Evolutionary conservation across 2,329 filamentous ascomycete species (phyloP).

Genomic region (Ustulina deusta): DNA sequence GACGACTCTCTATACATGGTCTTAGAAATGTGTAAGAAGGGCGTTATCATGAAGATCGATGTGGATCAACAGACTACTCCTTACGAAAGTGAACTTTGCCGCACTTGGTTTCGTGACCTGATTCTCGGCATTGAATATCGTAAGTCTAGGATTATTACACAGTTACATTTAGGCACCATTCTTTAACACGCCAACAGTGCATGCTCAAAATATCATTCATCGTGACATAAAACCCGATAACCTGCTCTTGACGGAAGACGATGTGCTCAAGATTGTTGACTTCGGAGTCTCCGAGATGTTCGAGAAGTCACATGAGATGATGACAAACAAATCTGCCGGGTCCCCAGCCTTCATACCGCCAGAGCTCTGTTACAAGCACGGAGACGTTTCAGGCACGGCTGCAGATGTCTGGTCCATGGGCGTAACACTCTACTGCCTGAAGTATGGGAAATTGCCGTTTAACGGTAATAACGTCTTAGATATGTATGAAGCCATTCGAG

Average conservation of each 20-base stretch:
- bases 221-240: slow-evolving; percentile 99
- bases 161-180: neutral
- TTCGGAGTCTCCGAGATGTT: slow-evolving; percentile 99
- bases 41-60: slow-evolving; percentile 95
- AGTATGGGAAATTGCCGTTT: slow-evolving; percentile 90
- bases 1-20: slow-evolving; percentile 99
- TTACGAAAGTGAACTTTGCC: slow-evolving; percentile 83
- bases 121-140: slow-evolving; percentile 94
- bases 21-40: slow-evolving; percentile 98
- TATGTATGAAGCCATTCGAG: slow-evolving; percentile 88
- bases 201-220: slow-evolving; percentile 94
- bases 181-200: slow-evolving; percentile 66
- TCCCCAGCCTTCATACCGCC: slow-evolving; percentile 95
- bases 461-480: slow-evolving; percentile 82
- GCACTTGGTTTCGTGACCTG: slow-evolving; percentile 94
- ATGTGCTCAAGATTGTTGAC: slow-evolving; percentile 96
- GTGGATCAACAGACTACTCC: slow-evolving; percentile 85
- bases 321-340: slow-evolving; percentile 90
- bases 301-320: slow-evolving; percentile 85
- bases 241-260: slow-evolving; percentile 86
- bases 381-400: slow-evolving; percentile 86
- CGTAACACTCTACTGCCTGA: slow-evolving; percentile 90
- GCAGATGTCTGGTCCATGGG: slow-evolving; percentile 99
- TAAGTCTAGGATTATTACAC: slow-evolving; percentile 57
- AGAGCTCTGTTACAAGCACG: slow-evolving; percentile 90